Evolutionary conservation across 1,284 basidiomycete species (phyloP), one percentile per base, ranked within the genome.

Genomic region (Ganoderma lingzhi): DNA sequence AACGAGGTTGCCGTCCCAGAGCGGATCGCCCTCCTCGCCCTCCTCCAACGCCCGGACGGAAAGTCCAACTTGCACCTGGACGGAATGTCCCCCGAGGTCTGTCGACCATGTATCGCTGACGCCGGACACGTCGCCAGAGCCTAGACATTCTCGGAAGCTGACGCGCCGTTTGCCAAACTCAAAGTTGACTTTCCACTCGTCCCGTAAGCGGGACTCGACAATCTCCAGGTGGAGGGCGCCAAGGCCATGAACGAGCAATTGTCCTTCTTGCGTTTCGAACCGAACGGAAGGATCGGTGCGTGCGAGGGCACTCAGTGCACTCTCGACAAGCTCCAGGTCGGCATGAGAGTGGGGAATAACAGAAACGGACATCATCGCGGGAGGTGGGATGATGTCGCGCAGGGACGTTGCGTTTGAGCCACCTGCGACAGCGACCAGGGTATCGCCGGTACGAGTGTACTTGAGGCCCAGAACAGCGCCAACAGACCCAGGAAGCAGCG

Each of bases 151-250:
- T 35, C 94, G 87, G 81, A 92, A 96, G 78, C 90, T 92, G 62
- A 97, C 95, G 6, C 91, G 86, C 66, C 95, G 89, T 65, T 81
- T 83, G 3, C 95, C 95, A 76, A 96, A 87, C 76, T 94, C 89
- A 71, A 94, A 96, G 53, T 88, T 85, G 23, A 86, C 94, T 37
- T 88, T 86, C 88, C 93, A 97, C 80, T 96, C 95, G 70, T 94
- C 89, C 65, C 84, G 84, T 41, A 97, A 82, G 35, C 96, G 85
- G 45, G 90, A 89, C 79, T 95, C 93, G 1, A 96, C 87, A 68
- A 97, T 96, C 79, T 97, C 95, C 8, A 97, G 86, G 78, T 97
- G 95, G 37, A 97, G 85, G 48, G 93, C 89, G 15, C 95, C 95
- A 66, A 96, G 88, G 4, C 95, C 95, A 73, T 95, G 93, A 2